These are phyloP conservation scores for Aegle marmelos DNA, from an alignment of 345 rosid genomes.

Conservation along the genomic window DNA sequence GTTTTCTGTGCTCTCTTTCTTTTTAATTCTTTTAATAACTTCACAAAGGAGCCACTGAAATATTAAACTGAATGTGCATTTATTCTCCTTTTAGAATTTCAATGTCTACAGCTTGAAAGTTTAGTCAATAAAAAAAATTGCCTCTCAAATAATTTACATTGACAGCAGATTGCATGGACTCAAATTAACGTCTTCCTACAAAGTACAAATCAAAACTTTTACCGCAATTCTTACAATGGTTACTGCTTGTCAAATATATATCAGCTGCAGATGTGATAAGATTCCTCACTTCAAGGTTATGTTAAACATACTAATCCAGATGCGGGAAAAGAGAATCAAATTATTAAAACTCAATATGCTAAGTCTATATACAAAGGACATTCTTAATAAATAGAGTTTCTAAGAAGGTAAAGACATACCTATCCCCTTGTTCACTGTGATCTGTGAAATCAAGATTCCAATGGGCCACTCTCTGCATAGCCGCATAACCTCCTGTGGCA, in stretches of 20 bases:
- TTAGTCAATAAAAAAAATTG: background rate
- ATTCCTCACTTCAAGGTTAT: background rate
- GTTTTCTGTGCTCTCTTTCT: background rate
- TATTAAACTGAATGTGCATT: background rate
- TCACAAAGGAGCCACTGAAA: background rate
- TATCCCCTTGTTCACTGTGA: slow-evolving; percentile 42
- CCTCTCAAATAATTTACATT: background rate
- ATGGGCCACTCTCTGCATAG: slow-evolving; percentile 40
- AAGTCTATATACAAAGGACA: background rate
- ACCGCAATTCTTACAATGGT: background rate
- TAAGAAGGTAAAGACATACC: slow-evolving; percentile 4
- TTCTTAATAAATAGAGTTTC: background rate
- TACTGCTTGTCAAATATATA: background rate
- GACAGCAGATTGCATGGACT: background rate
- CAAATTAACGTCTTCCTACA: background rate
- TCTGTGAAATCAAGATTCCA: slow-evolving; percentile 43
- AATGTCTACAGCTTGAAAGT: background rate
- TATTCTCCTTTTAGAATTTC: background rate
- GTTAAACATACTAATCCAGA: background rate
- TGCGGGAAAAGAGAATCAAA: background rate
- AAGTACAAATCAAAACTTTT: background rate
- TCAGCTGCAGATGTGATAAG: background rate
- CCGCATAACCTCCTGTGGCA: slow-evolving; percentile 48
- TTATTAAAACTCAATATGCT: background rate
- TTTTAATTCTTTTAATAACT: background rate